These are phyloP conservation scores for Aspergillus novofumigatus DNA, from an alignment of 2,329 filamentous ascomycete genomes.

Conservation along the genomic window DNA sequence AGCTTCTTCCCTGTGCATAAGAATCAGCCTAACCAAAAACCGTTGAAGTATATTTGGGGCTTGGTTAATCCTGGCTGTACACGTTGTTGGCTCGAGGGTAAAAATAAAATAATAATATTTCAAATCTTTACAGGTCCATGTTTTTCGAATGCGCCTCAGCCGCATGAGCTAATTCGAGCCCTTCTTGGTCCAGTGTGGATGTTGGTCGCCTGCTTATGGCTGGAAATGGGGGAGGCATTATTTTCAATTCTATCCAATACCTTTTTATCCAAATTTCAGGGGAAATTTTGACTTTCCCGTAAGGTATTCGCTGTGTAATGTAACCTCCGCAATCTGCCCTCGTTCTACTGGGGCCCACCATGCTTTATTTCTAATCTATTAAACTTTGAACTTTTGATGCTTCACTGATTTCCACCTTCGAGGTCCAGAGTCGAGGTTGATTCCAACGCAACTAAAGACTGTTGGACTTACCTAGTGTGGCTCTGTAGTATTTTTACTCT, in stretches of 20 bases:
- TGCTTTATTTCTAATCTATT: not conserved
- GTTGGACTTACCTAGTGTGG: not conserved
- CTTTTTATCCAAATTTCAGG: not conserved
- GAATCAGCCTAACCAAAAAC: constrained; percentile 12
- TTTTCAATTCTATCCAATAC: not conserved
- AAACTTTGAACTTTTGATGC: not conserved
- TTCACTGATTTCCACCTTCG: not conserved
- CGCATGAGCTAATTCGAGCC: constrained; percentile 8
- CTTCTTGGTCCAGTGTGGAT: not conserved
- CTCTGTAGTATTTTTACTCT: not conserved
- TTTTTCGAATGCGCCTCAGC: constrained; percentile 15
- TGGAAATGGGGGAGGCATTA: not conserved
- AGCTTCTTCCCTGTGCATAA: not conserved
- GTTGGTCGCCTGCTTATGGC: constrained; percentile 1
- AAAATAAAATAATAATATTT: not conserved
- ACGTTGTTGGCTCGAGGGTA: not conserved
- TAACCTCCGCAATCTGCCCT: not conserved
- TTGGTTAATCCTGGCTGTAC: not conserved
- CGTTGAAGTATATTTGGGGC: constrained; percentile 15
- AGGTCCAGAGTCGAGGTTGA: not conserved
- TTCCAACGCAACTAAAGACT: not conserved
- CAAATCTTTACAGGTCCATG: not conserved
- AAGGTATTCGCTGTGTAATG: not conserved
- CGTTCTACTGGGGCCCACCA: not conserved
- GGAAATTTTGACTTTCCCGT: not conserved